phyloP scores from a whole-genome alignment of 1,284 basidiomycete genomes.

The Microbotryum saponariae region DNA sequence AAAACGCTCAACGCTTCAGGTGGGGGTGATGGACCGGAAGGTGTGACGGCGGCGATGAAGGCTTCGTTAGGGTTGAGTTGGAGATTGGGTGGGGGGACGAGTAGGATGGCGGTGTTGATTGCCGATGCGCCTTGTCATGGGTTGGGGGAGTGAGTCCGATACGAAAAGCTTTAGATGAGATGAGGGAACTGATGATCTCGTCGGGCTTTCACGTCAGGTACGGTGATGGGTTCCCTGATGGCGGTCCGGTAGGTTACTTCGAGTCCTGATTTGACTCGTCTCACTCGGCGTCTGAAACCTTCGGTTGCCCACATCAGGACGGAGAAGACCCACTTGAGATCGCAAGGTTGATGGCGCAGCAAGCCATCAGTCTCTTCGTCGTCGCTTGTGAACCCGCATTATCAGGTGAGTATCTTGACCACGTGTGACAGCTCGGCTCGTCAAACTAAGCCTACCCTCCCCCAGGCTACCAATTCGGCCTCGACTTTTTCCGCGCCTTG shows the following conservation, averaged over 20 bases:
- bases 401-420: conserved; percentile 60
- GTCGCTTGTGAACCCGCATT: conserved; percentile 97
- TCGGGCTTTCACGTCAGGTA: conserved; percentile 38
- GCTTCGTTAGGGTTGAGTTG: conserved; percentile 81
- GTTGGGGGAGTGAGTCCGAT: conserved; percentile 57
- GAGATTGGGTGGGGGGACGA: conserved; percentile 62
- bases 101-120: conserved; percentile 69
- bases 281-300: no score
- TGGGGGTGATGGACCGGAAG: conserved; percentile 96
- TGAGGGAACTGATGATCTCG: not conserved
- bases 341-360: conserved; percentile 78
- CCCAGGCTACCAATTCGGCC: conserved; percentile 41
- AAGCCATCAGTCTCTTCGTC: conserved; percentile 87
- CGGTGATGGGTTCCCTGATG: conserved; percentile 62
- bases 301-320: conserved; percentile 41
- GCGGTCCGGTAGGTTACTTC: conserved; percentile 36
- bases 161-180: no score
- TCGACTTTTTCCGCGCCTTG: conserved; percentile 88
- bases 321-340: conserved; percentile 74
- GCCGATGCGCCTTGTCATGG: conserved; percentile 98
- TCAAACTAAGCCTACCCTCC: conserved; percentile 21
- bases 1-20: conserved; percentile 82
- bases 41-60: conserved; percentile 86
- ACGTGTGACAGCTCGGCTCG: conserved; percentile 10
- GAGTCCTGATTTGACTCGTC: no score